Evolutionary conservation across 75 land plant genomes (phyloP).

Genomic region (Cupressus sempervirens): DNA sequence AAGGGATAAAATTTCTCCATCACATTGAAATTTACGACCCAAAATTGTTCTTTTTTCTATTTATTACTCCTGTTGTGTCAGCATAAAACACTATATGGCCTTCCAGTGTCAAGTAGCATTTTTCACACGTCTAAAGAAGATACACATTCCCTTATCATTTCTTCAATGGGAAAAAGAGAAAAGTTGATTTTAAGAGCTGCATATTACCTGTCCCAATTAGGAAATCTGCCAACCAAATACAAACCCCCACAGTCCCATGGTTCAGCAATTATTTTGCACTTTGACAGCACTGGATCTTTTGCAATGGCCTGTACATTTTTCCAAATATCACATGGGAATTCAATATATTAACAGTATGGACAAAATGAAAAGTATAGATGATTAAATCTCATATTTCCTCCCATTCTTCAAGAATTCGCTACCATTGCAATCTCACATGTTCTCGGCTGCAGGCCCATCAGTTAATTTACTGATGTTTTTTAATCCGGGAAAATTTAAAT

Average conservation of each 20-base stretch:
- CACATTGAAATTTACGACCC: neutral
- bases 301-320: conserved; percentile 66
- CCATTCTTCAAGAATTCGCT: neutral
- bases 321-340: neutral
- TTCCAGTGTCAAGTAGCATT: neutral
- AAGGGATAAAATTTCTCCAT: neutral
- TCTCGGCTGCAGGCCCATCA: neutral
- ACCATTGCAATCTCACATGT: neutral
- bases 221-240: conserved; percentile 89
- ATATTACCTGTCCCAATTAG: conserved; percentile 94
- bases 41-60: neutral
- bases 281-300: conserved; percentile 66
- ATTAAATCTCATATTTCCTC: neutral
- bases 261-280: conserved; percentile 90
- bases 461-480: neutral
- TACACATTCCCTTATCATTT: neutral
- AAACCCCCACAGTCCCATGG: conserved; percentile 99
- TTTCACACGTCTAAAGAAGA: neutral
- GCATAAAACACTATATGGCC: neutral
- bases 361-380: neutral
- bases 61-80: neutral
- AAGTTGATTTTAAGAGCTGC: neutral
- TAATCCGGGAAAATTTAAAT: neutral
- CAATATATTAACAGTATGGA: neutral
- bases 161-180: neutral